Evolutionary conservation across 805 yeast species (phyloP).

Genomic region (Wickerhamomyces tratensis): DNA sequence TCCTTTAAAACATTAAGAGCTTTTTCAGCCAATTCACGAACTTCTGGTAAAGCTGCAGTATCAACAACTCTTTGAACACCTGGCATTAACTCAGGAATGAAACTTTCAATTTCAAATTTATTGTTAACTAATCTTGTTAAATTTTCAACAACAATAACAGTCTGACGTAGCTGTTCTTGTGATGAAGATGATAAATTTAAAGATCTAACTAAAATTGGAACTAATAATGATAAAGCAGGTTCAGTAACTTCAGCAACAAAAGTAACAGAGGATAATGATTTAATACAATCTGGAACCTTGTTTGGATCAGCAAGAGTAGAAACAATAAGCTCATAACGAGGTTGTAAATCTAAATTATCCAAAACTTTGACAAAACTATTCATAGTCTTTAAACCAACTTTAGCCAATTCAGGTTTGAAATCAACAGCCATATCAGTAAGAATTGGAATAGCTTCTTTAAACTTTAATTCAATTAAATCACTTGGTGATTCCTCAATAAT

Average conservation of each 20-base stretch:
- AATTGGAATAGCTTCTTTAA: slow-evolving; percentile 71
- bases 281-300: slow-evolving; percentile 83
- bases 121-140: slow-evolving; percentile 92
- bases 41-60: slow-evolving; percentile 93
- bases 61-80: slow-evolving; percentile 82
- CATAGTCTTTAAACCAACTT: slow-evolving; percentile 68
- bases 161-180: slow-evolving; percentile 93
- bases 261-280: slow-evolving; percentile 84
- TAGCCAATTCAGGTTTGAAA: slow-evolving; percentile 92
- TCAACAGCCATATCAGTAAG: slow-evolving; percentile 88
- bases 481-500: slow-evolving; percentile 73
- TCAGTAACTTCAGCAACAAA: slow-evolving; percentile 98
- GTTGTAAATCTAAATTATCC: slow-evolving; percentile 87
- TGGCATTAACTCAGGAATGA: slow-evolving; percentile 82
- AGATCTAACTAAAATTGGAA: slow-evolving; percentile 87
- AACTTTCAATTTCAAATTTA: slow-evolving; percentile 81
- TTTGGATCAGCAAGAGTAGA: slow-evolving; percentile 86
- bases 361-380: slow-evolving; percentile 66
- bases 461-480: slow-evolving; percentile 76
- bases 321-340: slow-evolving; percentile 76
- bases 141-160: slow-evolving; percentile 93
- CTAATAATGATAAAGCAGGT: slow-evolving; percentile 83
- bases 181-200: slow-evolving; percentile 75
- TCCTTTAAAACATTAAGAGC: slow-evolving; percentile 76
- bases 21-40: slow-evolving; percentile 83